Conservation (phyloP, 2,329 filamentous ascomycete species). For the Colletotrichum liaoningense region DNA sequence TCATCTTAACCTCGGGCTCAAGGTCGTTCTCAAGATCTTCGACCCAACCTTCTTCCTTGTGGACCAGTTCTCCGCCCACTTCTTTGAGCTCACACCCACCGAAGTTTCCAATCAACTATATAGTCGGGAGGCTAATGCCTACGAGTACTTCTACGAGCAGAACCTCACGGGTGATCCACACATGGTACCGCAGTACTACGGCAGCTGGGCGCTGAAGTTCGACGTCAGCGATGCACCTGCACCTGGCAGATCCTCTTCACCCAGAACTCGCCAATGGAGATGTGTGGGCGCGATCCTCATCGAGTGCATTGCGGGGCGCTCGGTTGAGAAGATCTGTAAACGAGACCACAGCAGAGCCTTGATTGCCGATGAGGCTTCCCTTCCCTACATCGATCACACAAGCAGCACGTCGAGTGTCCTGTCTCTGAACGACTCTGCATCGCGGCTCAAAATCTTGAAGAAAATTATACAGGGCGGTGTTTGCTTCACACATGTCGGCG, state of each 20-base stretch:
- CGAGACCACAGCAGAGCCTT: too few species aligned
- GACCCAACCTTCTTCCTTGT: background rate
- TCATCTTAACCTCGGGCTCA: background rate
- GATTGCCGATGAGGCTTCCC: too few species aligned
- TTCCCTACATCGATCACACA: too few species aligned
- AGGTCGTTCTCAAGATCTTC: background rate
- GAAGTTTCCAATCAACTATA: background rate
- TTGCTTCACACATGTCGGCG: background rate
- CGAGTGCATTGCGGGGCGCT: background rate
- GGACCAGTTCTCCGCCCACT: too few species aligned
- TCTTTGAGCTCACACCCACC: background rate
- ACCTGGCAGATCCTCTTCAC: background rate
- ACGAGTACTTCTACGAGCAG: background rate
- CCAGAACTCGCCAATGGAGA: background rate
- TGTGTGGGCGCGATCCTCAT: background rate
- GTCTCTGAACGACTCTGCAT: too few species aligned
- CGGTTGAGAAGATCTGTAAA: background rate
- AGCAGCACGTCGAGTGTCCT: too few species aligned
- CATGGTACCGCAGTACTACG: background rate
- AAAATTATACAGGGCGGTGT: background rate
- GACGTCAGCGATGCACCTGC: rapidly evolving
- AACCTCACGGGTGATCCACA: background rate
- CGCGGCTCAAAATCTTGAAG: background rate
- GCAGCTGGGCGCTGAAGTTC: background rate
- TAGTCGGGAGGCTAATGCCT: background rate